A percentile compares a stretch with the other conserved stretches of the same genome.
phyloP scores from a whole-genome alignment of 345 rosid species.

The Hibiscus tridactylites region DNA sequence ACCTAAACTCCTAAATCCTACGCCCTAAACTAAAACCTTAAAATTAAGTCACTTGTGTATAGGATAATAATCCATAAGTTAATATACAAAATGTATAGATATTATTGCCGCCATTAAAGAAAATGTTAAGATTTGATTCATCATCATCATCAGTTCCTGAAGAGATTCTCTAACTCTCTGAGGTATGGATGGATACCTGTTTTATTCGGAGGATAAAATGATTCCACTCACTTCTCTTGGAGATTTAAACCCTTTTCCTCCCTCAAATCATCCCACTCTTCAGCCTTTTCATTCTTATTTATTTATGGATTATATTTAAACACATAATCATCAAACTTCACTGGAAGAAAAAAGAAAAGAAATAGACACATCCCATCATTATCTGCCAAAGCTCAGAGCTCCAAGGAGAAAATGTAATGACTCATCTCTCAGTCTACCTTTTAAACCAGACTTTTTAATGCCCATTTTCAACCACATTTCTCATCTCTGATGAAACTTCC shows the following conservation, averaged over 20 bases:
- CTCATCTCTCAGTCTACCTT: neutral
- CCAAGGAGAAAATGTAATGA: neutral
- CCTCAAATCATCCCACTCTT: neutral
- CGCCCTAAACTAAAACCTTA: no score
- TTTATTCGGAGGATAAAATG: constrained; percentile 16
- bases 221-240: neutral
- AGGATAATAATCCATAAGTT: no score
- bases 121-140: neutral
- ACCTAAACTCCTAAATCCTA: no score
- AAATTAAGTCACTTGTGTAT: no score
- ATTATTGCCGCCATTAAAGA: neutral
- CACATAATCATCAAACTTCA: no score
- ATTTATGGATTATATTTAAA: neutral
- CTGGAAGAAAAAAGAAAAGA: neutral
- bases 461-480: no score
- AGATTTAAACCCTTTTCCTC: neutral
- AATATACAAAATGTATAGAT: no score
- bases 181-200: constrained; percentile 10
- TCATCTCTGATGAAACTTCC: no score
- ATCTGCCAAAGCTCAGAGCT: neutral
- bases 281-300: neutral
- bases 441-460: no score
- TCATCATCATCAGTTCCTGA: neutral
- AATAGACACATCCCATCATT: constrained; percentile 15
- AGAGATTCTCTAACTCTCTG: constrained; percentile 1